These are phyloP conservation scores for Tulasnella sp. DNA, from an alignment of 768 basidiomycete genomes.

Conservation along the genomic window DNA sequence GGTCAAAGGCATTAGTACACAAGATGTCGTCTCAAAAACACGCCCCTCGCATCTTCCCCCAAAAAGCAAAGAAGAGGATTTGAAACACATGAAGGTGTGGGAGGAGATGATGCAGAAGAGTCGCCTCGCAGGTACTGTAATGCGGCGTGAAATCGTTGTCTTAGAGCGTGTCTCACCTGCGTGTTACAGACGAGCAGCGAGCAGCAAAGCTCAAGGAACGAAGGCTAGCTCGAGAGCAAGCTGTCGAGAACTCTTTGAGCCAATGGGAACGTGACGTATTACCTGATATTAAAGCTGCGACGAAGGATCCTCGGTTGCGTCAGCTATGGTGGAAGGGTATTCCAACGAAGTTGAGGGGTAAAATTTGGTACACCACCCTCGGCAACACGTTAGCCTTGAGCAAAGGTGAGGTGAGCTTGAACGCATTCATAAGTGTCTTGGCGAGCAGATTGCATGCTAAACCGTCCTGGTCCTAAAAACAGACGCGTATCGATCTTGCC, in stretches of 20 bases:
- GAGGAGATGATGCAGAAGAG: slow-evolving; percentile 83
- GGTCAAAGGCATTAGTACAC: slow-evolving; percentile 23
- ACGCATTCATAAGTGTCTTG: background rate
- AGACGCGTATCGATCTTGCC: slow-evolving; percentile 72
- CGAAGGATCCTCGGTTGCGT: slow-evolving; percentile 60
- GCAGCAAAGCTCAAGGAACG: slow-evolving; percentile 60
- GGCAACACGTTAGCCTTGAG: slow-evolving; percentile 78
- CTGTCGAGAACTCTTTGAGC: slow-evolving; percentile 63
- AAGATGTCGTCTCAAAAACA: slow-evolving; percentile 70
- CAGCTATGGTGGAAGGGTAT: slow-evolving; percentile 87
- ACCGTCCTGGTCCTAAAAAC: slow-evolving; percentile 24
- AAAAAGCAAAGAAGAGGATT: slow-evolving; percentile 70
- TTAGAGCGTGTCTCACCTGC: background rate
- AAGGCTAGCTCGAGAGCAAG: slow-evolving; percentile 59
- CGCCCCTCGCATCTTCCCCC: slow-evolving; percentile 83
- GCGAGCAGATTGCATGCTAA: background rate
- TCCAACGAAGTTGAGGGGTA: slow-evolving; percentile 72
- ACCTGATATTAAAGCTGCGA: slow-evolving; percentile 75
- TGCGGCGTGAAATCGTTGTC: slow-evolving; percentile 32
- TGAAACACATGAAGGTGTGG: slow-evolving; percentile 82
- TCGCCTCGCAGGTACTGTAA: slow-evolving; percentile 57
- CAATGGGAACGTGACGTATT: slow-evolving; percentile 76
- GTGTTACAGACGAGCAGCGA: slow-evolving; percentile 61
- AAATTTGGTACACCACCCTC: slow-evolving; percentile 80
- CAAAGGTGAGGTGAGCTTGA: slow-evolving; percentile 56